Evolutionary conservation across 2,329 filamentous ascomycete genomes (phyloP), one percentile per base, ranked within the genome.

Genomic region (Botrytis fragariae): DNA sequence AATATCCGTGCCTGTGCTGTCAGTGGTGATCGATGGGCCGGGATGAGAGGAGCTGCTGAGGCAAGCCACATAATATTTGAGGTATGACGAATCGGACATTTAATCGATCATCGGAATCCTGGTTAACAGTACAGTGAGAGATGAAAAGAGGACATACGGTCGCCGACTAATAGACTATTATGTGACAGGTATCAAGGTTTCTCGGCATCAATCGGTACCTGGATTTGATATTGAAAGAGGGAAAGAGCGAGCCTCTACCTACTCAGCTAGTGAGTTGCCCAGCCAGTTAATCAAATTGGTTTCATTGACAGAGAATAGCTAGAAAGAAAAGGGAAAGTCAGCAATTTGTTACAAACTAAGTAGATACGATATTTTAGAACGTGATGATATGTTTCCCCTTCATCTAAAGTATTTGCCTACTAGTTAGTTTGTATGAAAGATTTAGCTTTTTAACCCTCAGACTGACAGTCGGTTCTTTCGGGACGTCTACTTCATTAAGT

Each of bases 101-200:
- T 32, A 68, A 32, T 68, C 48, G 48, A 68, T 57, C 48, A 68
- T 57, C 48, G 54, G 35, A 57, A 68, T 68, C 37, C 65, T 54
- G 65, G 65, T 32, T 7, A 14, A 42, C 35, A 57, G 65, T 42
- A 25, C 35, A 68, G 48, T 57, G 48, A 57, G 65, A 29, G 48
- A 68, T 42, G 35, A 8, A 2, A 16, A 44, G 48, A 51, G 35
- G 25, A 39, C 39, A 29, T 54, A 54, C 45, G 45, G 64, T 68
- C 65, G 65, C 45, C 65, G 65, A 68, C 65, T 68, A 57, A 42
- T 29, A 44, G 65, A 68, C 65, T 57, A 42, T 42, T 32, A 68
- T 68, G 37, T 68, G 65, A 68, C 65, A 68, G 48, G 48, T 68
- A 68, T 57, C 65, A 68, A 57, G 65, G n/a, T 57, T 42, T 42